A percentile compares a stretch with the other conserved stretches of the same genome.
These are phyloP conservation scores for Spinellus fusiger DNA, from an alignment of 192 early-diverging fungal species.

Conservation along the genomic window DNA sequence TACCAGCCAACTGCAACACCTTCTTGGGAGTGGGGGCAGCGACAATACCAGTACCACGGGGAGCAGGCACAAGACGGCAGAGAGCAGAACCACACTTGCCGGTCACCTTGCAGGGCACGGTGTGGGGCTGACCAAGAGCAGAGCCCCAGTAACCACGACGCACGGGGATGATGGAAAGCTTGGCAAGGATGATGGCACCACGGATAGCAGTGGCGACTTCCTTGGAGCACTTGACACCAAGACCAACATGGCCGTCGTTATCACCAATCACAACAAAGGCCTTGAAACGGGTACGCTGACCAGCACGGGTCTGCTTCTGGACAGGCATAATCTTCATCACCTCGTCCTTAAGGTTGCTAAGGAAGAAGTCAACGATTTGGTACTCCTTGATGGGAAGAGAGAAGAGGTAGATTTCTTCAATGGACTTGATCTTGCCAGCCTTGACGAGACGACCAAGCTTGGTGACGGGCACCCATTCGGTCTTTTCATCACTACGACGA, in stretches of 20 bases:
- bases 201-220: conserved; percentile 98
- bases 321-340: conserved; percentile 99
- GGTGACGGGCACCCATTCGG: conserved; percentile 92
- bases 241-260: conserved; percentile 94
- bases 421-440: conserved; percentile 94
- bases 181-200: conserved; percentile 98
- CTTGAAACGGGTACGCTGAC: conserved; percentile 99
- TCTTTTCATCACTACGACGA: conserved; percentile 80
- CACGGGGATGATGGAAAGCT: conserved; percentile 96
- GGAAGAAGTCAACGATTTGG: conserved; percentile 96
- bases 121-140: conserved; percentile 94
- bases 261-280: conserved; percentile 99
- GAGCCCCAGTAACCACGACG: conserved; percentile 99
- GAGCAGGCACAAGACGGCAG: conserved; percentile 93
- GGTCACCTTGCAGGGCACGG: conserved; percentile 95
- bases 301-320: conserved; percentile 99
- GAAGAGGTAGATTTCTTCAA: conserved; percentile 97
- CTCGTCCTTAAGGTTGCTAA: conserved; percentile 96
- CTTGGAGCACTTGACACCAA: conserved; percentile 99
- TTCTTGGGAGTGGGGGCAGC: conserved; percentile 97
- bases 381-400: conserved; percentile 99
- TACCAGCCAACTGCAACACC: conserved; percentile 94
- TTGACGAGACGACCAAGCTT: conserved; percentile 99
- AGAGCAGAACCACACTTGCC: conserved; percentile 93
- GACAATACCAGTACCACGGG: conserved; percentile 98